A percentile compares a stretch with the other conserved stretches of the same genome.
These are phyloP conservation scores for Oldenlandia corymbosa DNA, from an alignment of 257 asterid species.

Conservation along the genomic window DNA sequence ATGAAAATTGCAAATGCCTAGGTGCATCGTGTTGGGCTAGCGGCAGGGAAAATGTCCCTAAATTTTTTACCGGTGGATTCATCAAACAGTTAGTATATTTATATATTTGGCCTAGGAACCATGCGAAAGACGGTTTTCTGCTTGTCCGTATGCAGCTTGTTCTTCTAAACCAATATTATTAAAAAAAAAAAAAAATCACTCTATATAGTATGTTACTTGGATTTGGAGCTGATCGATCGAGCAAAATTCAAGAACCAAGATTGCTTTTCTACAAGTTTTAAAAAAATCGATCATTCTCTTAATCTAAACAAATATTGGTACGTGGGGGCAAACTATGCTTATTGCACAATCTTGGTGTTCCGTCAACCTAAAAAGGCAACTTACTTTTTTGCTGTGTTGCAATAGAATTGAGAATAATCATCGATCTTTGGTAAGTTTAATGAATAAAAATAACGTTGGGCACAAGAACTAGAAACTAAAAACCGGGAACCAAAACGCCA, in stretches of 20 bases:
- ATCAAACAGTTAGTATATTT: neutral
- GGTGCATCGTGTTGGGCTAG: neutral
- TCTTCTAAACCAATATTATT: too few species aligned
- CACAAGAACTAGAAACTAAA: slow-evolving; percentile 35
- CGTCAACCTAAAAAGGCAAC: slow-evolving; percentile 34
- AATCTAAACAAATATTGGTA: too few species aligned
- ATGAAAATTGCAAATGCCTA: too few species aligned
- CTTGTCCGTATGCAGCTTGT: neutral
- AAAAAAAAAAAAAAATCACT: neutral
- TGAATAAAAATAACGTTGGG: slow-evolving; percentile 25
- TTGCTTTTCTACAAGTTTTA: neutral
- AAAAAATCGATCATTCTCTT: too few species aligned
- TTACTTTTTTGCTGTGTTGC: slow-evolving; percentile 27
- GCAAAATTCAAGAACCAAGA: slow-evolving; percentile 9
- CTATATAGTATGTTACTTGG: neutral
- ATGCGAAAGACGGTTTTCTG: neutral
- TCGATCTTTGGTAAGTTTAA: slow-evolving; percentile 12
- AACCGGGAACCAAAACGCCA: slow-evolving; percentile 41
- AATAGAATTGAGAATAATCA: slow-evolving; percentile 16
- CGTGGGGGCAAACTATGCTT: slow-evolving; percentile 15
- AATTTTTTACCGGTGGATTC: neutral
- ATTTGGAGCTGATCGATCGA: neutral
- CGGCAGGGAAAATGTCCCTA: neutral
- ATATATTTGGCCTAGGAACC: neutral
- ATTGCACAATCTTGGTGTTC: slow-evolving; percentile 19